These are phyloP conservation scores for Plasmodium blacklocki DNA, from an alignment of 169 alveolate species.

Conservation along the genomic window DNA sequence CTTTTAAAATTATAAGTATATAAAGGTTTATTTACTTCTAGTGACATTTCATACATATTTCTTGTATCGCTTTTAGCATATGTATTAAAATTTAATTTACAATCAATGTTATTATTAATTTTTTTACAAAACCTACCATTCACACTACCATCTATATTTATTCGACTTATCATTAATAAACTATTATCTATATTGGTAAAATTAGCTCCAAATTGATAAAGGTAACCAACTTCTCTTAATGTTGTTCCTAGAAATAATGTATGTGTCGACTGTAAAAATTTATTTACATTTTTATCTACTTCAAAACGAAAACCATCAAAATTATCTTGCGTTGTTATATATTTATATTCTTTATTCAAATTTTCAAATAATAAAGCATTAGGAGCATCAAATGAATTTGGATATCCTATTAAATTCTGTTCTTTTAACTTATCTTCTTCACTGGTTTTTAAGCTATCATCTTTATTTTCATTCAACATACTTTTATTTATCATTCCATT, in stretches of 20 bases:
- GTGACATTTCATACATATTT: slow-evolving; percentile 89
- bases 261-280: slow-evolving; percentile 89
- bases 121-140: slow-evolving; percentile 84
- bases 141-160: slow-evolving; percentile 89
- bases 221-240: slow-evolving; percentile 86
- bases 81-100: slow-evolving; percentile 88
- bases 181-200: slow-evolving; percentile 88
- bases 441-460: slow-evolving; percentile 3
- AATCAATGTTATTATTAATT: slow-evolving; percentile 80
- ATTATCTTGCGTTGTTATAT: slow-evolving; percentile 90
- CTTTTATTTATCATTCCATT: neutral
- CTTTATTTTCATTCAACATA: slow-evolving; percentile 17
- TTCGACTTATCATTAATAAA: slow-evolving; percentile 86
- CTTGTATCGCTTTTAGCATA: slow-evolving; percentile 86
- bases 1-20: slow-evolving; percentile 89
- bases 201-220: slow-evolving; percentile 92
- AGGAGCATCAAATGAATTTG: slow-evolving; percentile 68
- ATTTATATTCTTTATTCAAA: slow-evolving; percentile 89
- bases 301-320: slow-evolving; percentile 94
- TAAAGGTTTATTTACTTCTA: slow-evolving; percentile 87
- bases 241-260: slow-evolving; percentile 90
- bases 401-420: neutral
- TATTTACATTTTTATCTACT: slow-evolving; percentile 88
- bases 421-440: slow-evolving; percentile 35
- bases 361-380: slow-evolving; percentile 83